Evolutionary conservation across 1,284 basidiomycete genomes (phyloP).

Genomic region (Moesziomyces sp.): DNA sequence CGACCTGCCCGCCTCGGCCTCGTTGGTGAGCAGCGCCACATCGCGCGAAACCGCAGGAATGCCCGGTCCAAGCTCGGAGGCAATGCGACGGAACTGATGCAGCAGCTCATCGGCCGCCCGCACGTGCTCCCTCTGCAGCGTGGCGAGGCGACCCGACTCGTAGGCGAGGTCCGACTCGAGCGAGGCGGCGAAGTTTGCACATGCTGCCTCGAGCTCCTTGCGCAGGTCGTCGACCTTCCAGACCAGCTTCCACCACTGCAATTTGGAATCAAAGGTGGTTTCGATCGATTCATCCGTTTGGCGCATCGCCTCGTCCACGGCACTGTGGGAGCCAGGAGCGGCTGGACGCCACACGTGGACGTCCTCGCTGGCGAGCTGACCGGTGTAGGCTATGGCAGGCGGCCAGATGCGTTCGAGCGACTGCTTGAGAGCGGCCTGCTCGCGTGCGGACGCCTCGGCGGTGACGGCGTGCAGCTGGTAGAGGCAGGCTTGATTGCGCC

Average conservation of each 20-base stretch:
- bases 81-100: slow-evolving; percentile 21
- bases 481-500: slow-evolving; percentile 17
- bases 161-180: slow-evolving; percentile 54
- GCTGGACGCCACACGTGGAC: slow-evolving; percentile 36
- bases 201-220: slow-evolving; percentile 51
- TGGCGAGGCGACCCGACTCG: slow-evolving; percentile 51
- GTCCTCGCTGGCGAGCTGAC: slow-evolving; percentile 24
- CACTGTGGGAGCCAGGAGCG: slow-evolving; percentile 22
- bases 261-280: slow-evolving; percentile 37
- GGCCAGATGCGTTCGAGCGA: slow-evolving; percentile 44
- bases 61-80: slow-evolving; percentile 17
- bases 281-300: slow-evolving; percentile 41
- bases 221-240: slow-evolving; percentile 63
- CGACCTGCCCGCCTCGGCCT: slow-evolving; percentile 37
- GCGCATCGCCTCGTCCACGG: slow-evolving; percentile 29
- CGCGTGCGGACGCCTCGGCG: slow-evolving; percentile 11
- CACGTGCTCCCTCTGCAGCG: slow-evolving; percentile 26
- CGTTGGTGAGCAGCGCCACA: slow-evolving; percentile 43
- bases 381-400: slow-evolving; percentile 21
- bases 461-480: slow-evolving; percentile 31
- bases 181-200: slow-evolving; percentile 51
- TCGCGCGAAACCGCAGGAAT: slow-evolving; percentile 19
- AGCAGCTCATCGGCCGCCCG: slow-evolving; percentile 29
- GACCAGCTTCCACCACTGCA: slow-evolving; percentile 62
- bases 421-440: slow-evolving; percentile 18